Conservation (phyloP, 1,139 yeast genomes). For the Lodderomyces margitis region DNA sequence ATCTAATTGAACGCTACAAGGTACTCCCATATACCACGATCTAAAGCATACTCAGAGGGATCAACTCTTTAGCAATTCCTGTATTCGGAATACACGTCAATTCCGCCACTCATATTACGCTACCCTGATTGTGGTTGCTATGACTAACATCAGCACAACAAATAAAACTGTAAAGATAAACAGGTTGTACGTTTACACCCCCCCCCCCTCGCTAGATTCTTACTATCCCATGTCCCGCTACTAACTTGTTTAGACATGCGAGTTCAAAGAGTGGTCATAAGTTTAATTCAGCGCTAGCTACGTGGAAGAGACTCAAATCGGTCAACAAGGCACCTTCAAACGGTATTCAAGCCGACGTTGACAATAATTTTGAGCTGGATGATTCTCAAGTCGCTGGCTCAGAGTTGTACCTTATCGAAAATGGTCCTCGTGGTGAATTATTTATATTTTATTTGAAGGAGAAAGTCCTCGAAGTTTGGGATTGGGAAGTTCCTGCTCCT, state of each 20-base stretch:
- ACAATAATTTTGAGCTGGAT: constrained; percentile 5
- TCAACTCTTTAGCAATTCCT: not conserved
- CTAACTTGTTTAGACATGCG: constrained; percentile 15
- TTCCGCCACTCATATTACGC: not conserved
- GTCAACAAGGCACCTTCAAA: constrained; percentile 21
- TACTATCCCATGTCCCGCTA: not conserved
- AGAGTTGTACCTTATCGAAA: constrained; percentile 21
- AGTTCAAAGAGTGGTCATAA: constrained; percentile 33
- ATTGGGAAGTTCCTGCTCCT: constrained; percentile 30
- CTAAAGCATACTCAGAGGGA: not conserved
- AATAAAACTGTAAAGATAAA: constrained; percentile 10
- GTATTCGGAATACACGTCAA: not conserved
- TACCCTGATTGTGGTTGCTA: not conserved
- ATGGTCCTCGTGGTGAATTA: constrained; percentile 49
- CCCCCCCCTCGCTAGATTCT: not conserved
- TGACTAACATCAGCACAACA: not conserved
- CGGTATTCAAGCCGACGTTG: not conserved
- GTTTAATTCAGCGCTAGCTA: constrained; percentile 38
- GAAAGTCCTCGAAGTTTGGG: constrained; percentile 47
- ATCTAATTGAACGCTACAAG: not conserved
- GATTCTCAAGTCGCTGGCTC: not conserved
- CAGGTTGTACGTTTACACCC: constrained; percentile 9
- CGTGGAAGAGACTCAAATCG: constrained; percentile 45
- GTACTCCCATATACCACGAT: not conserved
- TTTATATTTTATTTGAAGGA: constrained; percentile 29